Base-by-base conservation (phyloP, 257 asterid genomes). In the Petunia secreta region DNA sequence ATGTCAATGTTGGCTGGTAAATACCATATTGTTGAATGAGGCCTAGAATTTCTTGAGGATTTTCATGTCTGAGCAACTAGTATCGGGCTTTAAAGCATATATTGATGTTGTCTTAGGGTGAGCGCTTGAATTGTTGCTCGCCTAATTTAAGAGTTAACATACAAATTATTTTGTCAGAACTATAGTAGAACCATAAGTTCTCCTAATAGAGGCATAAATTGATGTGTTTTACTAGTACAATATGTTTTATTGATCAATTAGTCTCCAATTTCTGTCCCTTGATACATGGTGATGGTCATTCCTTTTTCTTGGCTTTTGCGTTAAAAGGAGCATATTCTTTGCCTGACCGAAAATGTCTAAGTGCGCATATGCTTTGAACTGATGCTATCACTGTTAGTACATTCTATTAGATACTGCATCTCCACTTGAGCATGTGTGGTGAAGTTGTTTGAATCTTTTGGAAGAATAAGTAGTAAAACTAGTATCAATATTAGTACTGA, bases 21-120 rank as follows among this genome's bases (percentile, higher is more conserved):
- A 16, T 69, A 9, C 8, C 39, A 6, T 34, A 25, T 59, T 57
- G 11, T 16, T 59, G 25, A 4, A 50, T 50, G 55, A 50, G 55
- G 13, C 55, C 11, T 64, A 38, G 50, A 64, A 38, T 64, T 13
- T 38, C 48, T 11, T 13, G 1, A 69, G 41, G 41, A 0, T 69
- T 41, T 69, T 69, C 25, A 9, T 69, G 14, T 69, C 58, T 0
- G 41, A 46, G 77, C 43, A 48, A 48, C 60, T 71, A 71, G 77
- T 7, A 50, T 50, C 62, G 48, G 9, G 34, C 48, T 73, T 50
- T 2, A 44, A 1, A 73, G 13, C 13, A 34, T 46, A 10, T 10
- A 46, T 50, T 71, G 77, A 44, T 73, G 46, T 48, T 2, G 0
- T 11, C 44, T 50, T 34, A 11, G 62, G 62, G 34, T 34, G 60